Evolutionary conservation across 176 grass and related monocot genomes (phyloP), one percentile per base, ranked within the genome.

Genomic region (Elymus sibiricus): DNA sequence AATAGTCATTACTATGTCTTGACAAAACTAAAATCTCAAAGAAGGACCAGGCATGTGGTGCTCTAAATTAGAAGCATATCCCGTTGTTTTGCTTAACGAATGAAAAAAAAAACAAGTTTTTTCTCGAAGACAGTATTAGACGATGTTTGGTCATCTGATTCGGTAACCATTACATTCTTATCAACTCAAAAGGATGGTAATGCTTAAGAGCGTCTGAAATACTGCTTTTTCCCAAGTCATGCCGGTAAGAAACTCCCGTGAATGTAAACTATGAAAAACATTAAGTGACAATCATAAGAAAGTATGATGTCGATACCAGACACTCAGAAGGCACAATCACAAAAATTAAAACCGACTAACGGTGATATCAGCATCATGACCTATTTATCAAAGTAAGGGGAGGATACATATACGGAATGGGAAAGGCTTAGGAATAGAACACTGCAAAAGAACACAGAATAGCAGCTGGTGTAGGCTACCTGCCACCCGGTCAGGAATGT

Each of bases 401-500:
- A 38, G 69, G n/a, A 58, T 79, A 31, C 25, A 63, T 44, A 73
- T 63, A 24, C 13, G 74, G 11, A 61, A 68, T 44, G 22, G 12
- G 37, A n/a, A 11, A 74, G 55, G 25, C 3, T 7, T 62, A 68
- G 66, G 74, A 40, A 87, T 28, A 67, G 29, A 46, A 37, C 3
- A 58, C 53, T 78, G 16, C 46, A 86, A 42, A 58, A 26, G 19
- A 79, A 72, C 35, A 32, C 38, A 56, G 4, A 11, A 66, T 74
- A 93, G 7, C 4, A 72, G 49, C 17, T 24, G 10, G 79, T 49
- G 25, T 74, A 35, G 22, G 64, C 40, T 87, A 98, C 97, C 97
- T 86, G 94, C 94, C 32, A 98, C 39, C 91, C 87, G 82, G 44
- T 98, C 90, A 90, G 94, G 97, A 89, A 98, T 96, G 85, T 98